phyloP scores from a whole-genome alignment of 1,284 basidiomycete species.

The Rhodotorula sp. region DNA sequence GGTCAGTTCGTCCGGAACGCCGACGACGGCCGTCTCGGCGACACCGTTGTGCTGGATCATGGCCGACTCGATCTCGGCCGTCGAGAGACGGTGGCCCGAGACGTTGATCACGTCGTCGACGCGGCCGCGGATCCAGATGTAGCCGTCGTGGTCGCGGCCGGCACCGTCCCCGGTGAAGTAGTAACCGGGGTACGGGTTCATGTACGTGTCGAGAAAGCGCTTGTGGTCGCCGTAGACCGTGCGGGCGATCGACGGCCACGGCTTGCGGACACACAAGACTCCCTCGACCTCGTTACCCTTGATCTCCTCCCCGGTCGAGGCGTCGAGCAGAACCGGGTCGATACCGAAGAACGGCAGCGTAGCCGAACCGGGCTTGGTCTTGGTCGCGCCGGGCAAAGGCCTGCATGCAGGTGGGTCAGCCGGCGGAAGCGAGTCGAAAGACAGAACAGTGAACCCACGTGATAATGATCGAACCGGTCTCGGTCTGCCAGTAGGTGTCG shows the following conservation, averaged over 20 bases:
- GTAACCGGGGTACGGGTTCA: conserved; percentile 79
- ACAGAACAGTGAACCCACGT: conserved; percentile 52
- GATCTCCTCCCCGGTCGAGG: conserved; percentile 61
- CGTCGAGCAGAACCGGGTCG: conserved; percentile 82
- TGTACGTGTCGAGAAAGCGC: conserved; percentile 89
- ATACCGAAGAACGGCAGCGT: conserved; percentile 98
- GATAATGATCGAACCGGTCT: conserved; percentile 92
- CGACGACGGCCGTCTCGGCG: conserved; percentile 93
- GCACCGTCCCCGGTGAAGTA: conserved; percentile 99
- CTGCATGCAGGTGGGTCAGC: conserved; percentile 5
- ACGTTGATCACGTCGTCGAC: conserved; percentile 86
- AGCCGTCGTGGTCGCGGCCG: conserved; percentile 88
- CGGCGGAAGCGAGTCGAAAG: neutral
- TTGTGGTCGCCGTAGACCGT: conserved; percentile 90
- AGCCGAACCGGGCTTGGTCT: conserved; percentile 93
- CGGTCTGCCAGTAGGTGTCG: conserved; percentile 80
- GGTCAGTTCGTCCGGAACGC: conserved; percentile 49
- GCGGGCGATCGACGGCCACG: conserved; percentile 97
- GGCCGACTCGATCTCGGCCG: conserved; percentile 96
- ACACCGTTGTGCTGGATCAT: conserved; percentile 91
- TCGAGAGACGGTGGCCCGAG: conserved; percentile 93
- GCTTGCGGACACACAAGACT: conserved; percentile 77
- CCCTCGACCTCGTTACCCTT: conserved; percentile 82
- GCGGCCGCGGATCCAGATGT: conserved; percentile 95
- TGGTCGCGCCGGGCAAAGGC: conserved; percentile 90